Conservation (phyloP, 768 basidiomycete species). For the Hydnomerulius pinastri region DNA sequence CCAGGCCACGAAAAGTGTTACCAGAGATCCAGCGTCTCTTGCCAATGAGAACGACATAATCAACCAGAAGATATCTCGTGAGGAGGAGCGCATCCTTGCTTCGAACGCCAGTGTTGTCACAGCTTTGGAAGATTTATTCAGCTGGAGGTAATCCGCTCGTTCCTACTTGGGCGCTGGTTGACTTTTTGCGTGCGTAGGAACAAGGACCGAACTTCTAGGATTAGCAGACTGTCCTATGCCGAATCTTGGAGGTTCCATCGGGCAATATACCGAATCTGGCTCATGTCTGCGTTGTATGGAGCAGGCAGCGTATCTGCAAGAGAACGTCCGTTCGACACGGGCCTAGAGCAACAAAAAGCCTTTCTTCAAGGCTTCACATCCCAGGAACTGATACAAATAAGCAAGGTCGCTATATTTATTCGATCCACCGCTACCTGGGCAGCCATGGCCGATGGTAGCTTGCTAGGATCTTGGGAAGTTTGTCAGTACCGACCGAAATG, state of each 20-base stretch:
- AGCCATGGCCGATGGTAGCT: slow-evolving; percentile 3
- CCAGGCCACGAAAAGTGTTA: slow-evolving; percentile 5
- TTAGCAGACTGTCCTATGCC: slow-evolving; percentile 12
- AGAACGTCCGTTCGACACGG: not conserved
- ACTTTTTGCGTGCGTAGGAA: slow-evolving; percentile 5
- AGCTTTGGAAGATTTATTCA: slow-evolving; percentile 19
- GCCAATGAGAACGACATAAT: slow-evolving; percentile 13
- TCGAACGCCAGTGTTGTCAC: slow-evolving; percentile 11
- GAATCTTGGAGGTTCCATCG: slow-evolving; percentile 17
- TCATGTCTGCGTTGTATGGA: slow-evolving; percentile 9
- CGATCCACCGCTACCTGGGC: slow-evolving; percentile 3
- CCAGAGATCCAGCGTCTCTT: not conserved
- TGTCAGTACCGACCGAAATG: slow-evolving; percentile 10
- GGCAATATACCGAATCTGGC: slow-evolving; percentile 14
- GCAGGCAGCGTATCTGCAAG: not conserved
- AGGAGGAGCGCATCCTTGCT: slow-evolving; percentile 15
- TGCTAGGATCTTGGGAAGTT: slow-evolving; percentile 9
- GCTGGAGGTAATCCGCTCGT: slow-evolving; percentile 9
- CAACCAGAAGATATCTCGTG: slow-evolving; percentile 11
- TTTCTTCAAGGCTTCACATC: slow-evolving; percentile 19
- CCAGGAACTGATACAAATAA: slow-evolving; percentile 18
- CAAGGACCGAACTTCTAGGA: slow-evolving; percentile 11
- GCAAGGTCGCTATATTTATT: slow-evolving; percentile 11
- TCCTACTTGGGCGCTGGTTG: not conserved
- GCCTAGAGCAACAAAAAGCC: slow-evolving; percentile 1